Evolutionary conservation across 1,284 basidiomycete species (phyloP), one percentile per base, ranked within the genome.

Genomic region (Ganoderma meredithae): DNA sequence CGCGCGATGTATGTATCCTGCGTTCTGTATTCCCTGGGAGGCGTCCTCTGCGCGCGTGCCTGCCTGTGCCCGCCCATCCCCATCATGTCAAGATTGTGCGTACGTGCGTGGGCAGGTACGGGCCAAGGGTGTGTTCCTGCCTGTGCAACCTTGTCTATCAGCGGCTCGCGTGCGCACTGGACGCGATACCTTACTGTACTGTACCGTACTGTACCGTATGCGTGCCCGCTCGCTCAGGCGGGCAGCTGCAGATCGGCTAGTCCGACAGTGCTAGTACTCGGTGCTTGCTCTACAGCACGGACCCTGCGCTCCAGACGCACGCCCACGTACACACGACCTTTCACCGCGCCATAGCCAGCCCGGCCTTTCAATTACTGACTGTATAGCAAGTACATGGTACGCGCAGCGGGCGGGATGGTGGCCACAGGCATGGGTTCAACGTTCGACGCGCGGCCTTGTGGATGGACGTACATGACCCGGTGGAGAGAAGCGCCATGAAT

Each of bases 71-170:
- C 47, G 22, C 47, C 6, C 22, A 1, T 22, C 22, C 47, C 6
- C 22, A 1, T 22, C 22, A 5, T 39, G 36, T 39, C 36, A 39
- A 31, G 31, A 31, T 31, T 31, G 31, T 31, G 31, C 31, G 31
- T 31, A 5, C 31, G 31, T 31, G 31, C 31, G 31, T 31, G 31
- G 31, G 31, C 31, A 31, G 31, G 31, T 31, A 31, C 31, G 31
- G 31, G 31, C 31, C 31, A 31, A 31, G 31, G 31, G 31, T 31
- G 31, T 31, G 31, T 31, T 27, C 9, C 39, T 25, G 55, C 40
- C 22, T 55, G 31, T 55, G 31, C 47, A 52, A 52, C 49, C 44
- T 39, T 47, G 44, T 62, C 44, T 47, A 52, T 62, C 61, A 52
- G 44, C 44, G 44, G 61, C 58, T 60, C 36, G 36, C 31, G 31